Evolutionary conservation across 805 yeast species (phyloP).

Genomic region (Metschnikowia noctiluminum): DNA sequence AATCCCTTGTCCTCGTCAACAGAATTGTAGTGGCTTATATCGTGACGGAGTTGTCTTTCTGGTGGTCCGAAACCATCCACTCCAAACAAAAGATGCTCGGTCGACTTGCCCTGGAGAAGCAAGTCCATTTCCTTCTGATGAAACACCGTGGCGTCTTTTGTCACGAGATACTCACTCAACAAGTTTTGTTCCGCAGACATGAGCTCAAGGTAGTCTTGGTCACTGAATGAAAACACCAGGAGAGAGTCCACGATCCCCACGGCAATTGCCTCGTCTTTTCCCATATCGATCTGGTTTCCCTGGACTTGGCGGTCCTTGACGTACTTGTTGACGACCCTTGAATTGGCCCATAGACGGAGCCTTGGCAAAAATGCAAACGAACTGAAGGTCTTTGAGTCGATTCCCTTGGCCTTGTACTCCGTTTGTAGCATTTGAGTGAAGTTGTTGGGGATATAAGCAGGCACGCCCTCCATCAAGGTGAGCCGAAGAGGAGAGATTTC

Average conservation of each 20-base stretch:
- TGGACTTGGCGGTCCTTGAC: constrained; percentile 16
- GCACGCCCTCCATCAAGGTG: constrained; percentile 46
- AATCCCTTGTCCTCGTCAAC: constrained; percentile 4
- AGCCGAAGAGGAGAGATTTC: constrained; percentile 44
- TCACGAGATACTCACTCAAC: constrained; percentile 25
- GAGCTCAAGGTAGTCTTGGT: constrained; percentile 27
- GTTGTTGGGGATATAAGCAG: constrained; percentile 52
- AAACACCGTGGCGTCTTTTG: constrained; percentile 23
- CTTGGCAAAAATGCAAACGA: constrained; percentile 6
- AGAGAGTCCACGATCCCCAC: constrained; percentile 2
- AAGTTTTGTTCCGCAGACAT: constrained; percentile 22
- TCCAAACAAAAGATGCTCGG: constrained; percentile 11
- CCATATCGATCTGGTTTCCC: constrained; percentile 18
- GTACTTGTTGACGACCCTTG: constrained; percentile 19
- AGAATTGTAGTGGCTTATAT: constrained; percentile 6
- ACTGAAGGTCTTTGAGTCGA: constrained; percentile 1
- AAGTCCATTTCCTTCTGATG: constrained; percentile 28
- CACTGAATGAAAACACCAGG: constrained; percentile 18
- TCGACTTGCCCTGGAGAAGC: constrained; percentile 6
- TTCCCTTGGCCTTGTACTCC: constrained; percentile 41
- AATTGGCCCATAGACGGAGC: constrained; percentile 16
- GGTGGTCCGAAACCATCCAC: constrained; percentile 3
- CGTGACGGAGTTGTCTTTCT: constrained; percentile 15
- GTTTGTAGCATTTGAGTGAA: constrained; percentile 36
- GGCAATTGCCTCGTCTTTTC: constrained; percentile 1